Percentiles rank a stretch among this genome's conserved stretches.
These are phyloP conservation scores for Lindgomyces ingoldianus DNA, from an alignment of 495 filamentous ascomycete species.

Conservation along the genomic window DNA sequence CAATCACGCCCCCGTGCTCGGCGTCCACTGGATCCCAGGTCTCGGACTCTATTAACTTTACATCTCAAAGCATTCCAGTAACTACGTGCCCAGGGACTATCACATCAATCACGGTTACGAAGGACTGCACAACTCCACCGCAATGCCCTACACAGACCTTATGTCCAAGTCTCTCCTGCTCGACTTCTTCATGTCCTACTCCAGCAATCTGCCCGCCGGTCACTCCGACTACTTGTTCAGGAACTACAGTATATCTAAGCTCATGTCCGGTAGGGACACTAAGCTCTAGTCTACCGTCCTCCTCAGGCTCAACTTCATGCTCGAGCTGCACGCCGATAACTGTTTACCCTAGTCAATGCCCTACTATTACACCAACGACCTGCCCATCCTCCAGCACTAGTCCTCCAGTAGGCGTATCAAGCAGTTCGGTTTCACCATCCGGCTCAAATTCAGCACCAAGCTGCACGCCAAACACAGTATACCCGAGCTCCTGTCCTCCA, in stretches of 20 bases:
- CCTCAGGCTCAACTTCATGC: not conserved
- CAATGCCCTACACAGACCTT: too few species aligned
- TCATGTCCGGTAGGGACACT: not conserved
- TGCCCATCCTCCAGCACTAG: not conserved
- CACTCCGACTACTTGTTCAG: not conserved
- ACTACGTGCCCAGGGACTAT: slow-evolving; percentile 5
- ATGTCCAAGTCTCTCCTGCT: too few species aligned
- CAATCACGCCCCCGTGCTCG: not conserved
- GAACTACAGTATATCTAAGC: slow-evolving; percentile 1
- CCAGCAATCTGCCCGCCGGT: not conserved
- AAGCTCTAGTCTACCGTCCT: not conserved
- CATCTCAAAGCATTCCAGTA: not conserved
- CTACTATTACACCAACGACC: not conserved
- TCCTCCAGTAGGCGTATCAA: too few species aligned
- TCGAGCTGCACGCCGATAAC: not conserved
- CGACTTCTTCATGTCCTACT: not conserved
- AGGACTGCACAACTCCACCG: slow-evolving; percentile 10
- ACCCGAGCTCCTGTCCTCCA: slow-evolving; percentile 2
- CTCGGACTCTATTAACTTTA: too few species aligned
- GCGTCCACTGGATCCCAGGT: not conserved
- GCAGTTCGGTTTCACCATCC: not conserved
- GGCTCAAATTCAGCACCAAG: not conserved
- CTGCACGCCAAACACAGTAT: slow-evolving; percentile 4
- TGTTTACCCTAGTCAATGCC: too few species aligned
- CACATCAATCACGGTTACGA: slow-evolving; percentile 1